These are phyloP conservation scores for Xeromyces bisporus DNA, from an alignment of 495 filamentous ascomycete genomes.

Conservation along the genomic window DNA sequence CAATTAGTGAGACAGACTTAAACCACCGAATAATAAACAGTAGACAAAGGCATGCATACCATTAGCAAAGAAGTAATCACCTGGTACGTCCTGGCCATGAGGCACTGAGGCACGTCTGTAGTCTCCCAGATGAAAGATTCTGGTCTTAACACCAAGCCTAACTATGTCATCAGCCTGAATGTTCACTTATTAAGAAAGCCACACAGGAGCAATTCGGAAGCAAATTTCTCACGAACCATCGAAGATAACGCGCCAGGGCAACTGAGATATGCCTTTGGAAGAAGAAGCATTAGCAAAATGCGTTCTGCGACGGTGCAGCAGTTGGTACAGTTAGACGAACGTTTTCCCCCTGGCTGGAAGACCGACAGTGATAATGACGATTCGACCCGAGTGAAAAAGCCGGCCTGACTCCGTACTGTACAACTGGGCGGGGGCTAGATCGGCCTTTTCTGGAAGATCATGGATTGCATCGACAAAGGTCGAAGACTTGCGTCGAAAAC, in stretches of 20 bases:
- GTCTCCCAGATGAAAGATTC: conserved; percentile 93
- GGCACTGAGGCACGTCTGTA: conserved; percentile 87
- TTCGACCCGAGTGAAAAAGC: conserved; percentile 91
- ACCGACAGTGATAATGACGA: conserved; percentile 93
- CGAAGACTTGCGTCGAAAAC: conserved; percentile 72
- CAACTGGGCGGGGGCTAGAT: conserved; percentile 86
- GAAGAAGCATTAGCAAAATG: neutral
- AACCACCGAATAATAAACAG: neutral
- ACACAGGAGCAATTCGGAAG: neutral
- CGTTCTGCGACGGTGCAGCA: neutral
- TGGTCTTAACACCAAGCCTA: conserved; percentile 94
- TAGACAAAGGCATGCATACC: conserved; percentile 20
- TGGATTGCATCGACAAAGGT: conserved; percentile 97
- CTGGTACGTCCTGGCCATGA: conserved; percentile 69
- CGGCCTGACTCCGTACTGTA: conserved; percentile 96
- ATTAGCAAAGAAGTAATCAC: conserved; percentile 96
- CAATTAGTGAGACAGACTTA: conserved; percentile 2
- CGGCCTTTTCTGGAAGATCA: conserved; percentile 67
- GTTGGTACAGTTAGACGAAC: conserved; percentile 29
- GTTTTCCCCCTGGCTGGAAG: conserved; percentile 95
- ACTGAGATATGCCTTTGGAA: conserved; percentile 79
- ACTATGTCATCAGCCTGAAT: conserved; percentile 4
- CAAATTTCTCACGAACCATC: conserved; percentile 45
- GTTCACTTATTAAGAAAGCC: neutral
- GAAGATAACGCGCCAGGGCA: conserved; percentile 81